phyloP scores from a whole-genome alignment of 192 early-diverging fungal genomes.

The Coemansia nantahalensis region DNA sequence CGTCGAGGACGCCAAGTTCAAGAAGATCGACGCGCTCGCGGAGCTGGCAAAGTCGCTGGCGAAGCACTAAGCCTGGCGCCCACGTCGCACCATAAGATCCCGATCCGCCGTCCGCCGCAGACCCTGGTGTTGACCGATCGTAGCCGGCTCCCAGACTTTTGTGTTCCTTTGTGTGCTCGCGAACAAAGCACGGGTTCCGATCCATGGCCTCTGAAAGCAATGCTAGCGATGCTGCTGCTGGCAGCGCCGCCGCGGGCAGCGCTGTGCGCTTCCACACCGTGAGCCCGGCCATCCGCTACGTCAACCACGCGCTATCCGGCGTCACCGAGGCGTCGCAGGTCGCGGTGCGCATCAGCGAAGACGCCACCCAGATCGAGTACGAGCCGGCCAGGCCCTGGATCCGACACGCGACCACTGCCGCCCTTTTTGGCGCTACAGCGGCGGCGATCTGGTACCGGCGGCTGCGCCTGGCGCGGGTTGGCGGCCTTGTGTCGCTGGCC shows the following conservation, averaged over 20 bases:
- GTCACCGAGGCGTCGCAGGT: constrained; percentile 39
- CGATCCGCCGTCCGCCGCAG: too few relatives aligned
- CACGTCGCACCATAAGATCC: too few relatives aligned
- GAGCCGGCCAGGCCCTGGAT: constrained; percentile 42
- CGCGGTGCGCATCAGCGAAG: constrained; percentile 29
- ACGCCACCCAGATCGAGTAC: constrained; percentile 26
- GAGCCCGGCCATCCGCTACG: constrained; percentile 17
- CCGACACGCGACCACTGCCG: constrained; percentile 11
- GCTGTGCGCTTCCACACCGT: constrained; percentile 4
- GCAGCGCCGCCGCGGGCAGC: too few relatives aligned
- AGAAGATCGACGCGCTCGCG: constrained; percentile 57
- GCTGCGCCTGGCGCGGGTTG: constrained; percentile 21
- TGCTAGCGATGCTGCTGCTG: too few relatives aligned
- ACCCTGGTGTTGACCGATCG: too few relatives aligned
- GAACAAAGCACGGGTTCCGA: too few relatives aligned
- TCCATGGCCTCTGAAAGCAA: too few relatives aligned
- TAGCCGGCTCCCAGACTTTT: too few relatives aligned
- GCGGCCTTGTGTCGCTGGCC: constrained; percentile 39
- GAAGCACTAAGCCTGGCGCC: too few relatives aligned
- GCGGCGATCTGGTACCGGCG: constrained; percentile 32
- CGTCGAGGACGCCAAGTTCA: constrained; percentile 58
- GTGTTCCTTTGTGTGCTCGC: too few relatives aligned
- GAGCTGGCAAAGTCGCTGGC: constrained; percentile 54
- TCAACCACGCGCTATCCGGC: constrained; percentile 40
- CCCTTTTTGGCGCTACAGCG: constrained; percentile 22